phyloP scores from a whole-genome alignment of 176 grass and related monocot genomes.

The Triticum urartu region DNA sequence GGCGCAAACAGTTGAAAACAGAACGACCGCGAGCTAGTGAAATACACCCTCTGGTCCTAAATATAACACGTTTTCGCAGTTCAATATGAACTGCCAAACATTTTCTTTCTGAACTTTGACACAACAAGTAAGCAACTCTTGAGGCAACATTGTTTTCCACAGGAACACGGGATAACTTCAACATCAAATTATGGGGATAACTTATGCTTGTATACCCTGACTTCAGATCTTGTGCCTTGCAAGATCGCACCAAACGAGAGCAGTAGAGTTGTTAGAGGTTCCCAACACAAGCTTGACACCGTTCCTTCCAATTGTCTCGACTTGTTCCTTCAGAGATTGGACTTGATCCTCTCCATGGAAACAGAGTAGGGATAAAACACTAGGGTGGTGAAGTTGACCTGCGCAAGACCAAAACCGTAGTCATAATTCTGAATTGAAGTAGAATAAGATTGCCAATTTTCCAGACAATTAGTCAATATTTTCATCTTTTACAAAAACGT shows the following conservation, averaged over 20 bases:
- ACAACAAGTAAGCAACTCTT: not conserved
- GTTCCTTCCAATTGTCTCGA: not conserved
- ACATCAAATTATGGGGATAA: not conserved
- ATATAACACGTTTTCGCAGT: no score
- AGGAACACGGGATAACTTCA: not conserved
- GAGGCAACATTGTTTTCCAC: not conserved
- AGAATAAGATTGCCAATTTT: not conserved
- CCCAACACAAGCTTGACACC: not conserved
- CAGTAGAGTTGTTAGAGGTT: not conserved
- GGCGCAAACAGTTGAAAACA: not conserved
- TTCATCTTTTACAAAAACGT: not conserved
- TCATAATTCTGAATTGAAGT: not conserved
- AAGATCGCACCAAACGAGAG: not conserved
- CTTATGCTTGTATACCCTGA: not conserved
- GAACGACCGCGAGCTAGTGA: no score
- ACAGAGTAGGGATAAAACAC: not conserved
- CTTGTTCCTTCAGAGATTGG: constrained; percentile 10
- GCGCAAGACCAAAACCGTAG: not conserved
- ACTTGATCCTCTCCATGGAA: not conserved
- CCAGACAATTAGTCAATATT: not conserved
- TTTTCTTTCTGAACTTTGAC: not conserved
- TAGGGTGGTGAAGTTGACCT: constrained; percentile 15
- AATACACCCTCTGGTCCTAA: no score
- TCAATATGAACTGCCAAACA: no score
- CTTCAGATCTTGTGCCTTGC: not conserved